Conservation (phyloP, 2,329 filamentous ascomycete genomes). For the Fusarium pseudonygamai region DNA sequence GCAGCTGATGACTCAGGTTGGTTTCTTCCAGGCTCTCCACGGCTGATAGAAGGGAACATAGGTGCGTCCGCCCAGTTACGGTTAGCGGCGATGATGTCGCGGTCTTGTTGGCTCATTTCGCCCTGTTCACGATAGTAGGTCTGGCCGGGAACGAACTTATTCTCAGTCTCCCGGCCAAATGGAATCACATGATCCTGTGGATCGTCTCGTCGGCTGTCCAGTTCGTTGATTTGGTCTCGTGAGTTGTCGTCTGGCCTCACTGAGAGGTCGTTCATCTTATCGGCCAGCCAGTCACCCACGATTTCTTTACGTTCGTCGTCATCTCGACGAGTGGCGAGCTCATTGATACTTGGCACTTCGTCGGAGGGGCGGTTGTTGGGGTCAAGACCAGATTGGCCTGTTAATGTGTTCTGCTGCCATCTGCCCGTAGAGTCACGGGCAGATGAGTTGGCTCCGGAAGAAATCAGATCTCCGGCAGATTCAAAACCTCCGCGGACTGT, state of each 20-base stretch:
- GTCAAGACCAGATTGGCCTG: slow-evolving; percentile 58
- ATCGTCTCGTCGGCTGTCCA: slow-evolving; percentile 39
- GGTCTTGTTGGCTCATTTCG: slow-evolving; percentile 56
- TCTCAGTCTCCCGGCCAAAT: slow-evolving; percentile 59
- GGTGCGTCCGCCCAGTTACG: slow-evolving; percentile 62
- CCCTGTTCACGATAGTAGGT: slow-evolving; percentile 58
- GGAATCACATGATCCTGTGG: slow-evolving; percentile 54
- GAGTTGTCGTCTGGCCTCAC: slow-evolving; percentile 41
- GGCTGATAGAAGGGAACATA: slow-evolving; percentile 55
- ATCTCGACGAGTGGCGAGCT: slow-evolving; percentile 54
- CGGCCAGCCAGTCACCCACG: slow-evolving; percentile 62
- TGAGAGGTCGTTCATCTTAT: slow-evolving; percentile 45
- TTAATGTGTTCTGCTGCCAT: slow-evolving; percentile 52
- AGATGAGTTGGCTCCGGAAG: slow-evolving; percentile 39
- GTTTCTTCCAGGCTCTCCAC: slow-evolving; percentile 42
- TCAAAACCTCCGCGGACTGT: slow-evolving; percentile 49
- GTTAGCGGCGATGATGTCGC: slow-evolving; percentile 59
- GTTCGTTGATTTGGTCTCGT: slow-evolving; percentile 30
- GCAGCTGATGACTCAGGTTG: slow-evolving; percentile 63
- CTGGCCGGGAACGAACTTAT: slow-evolving; percentile 59
- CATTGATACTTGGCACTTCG: slow-evolving; percentile 60
- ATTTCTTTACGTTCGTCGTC: slow-evolving; percentile 58
- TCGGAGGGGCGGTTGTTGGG: slow-evolving; percentile 55
- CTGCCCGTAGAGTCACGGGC: slow-evolving; percentile 53
- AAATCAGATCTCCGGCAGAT: slow-evolving; percentile 54